Percentiles rank a stretch among this genome's conserved stretches.
These are phyloP conservation scores for Eragrostis tef DNA, from an alignment of 202 grass and related monocot genomes.

Conservation along the genomic window DNA sequence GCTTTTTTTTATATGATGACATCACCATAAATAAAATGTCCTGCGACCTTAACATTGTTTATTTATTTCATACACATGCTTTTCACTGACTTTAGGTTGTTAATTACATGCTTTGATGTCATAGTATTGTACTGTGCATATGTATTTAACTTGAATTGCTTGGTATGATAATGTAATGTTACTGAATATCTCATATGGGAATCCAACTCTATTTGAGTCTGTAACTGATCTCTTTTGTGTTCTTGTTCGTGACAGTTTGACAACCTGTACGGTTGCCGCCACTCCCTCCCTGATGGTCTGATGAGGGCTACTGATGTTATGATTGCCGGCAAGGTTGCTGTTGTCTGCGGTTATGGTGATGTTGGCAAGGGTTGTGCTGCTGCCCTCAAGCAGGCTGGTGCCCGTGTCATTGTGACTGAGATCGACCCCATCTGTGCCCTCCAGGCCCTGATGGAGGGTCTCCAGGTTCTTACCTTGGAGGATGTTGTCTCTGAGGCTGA, in stretches of 20 bases:
- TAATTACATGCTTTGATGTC: background rate
- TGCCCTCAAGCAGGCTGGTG: constrained; percentile 88
- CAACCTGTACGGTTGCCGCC: constrained; percentile 90
- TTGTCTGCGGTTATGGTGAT: constrained; percentile 94
- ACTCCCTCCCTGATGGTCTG: constrained; percentile 94
- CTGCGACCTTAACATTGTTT: background rate
- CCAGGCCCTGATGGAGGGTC: constrained; percentile 94
- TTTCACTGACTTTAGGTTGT: background rate
- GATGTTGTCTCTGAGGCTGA: constrained; percentile 82
- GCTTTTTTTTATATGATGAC: background rate
- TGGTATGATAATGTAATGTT: background rate
- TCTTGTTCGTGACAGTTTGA: constrained; percentile 57
- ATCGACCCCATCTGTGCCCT: constrained; percentile 98
- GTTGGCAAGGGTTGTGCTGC: constrained; percentile 96
- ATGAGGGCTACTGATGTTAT: constrained; percentile 97
- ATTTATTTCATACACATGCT: background rate
- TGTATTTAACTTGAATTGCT: background rate
- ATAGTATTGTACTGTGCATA: background rate
- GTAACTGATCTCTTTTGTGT: background rate
- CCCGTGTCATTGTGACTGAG: constrained; percentile 91
- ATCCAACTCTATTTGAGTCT: background rate
- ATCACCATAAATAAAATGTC: background rate
- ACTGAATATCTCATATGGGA: background rate
- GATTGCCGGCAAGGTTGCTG: constrained; percentile 91
- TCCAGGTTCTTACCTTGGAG: constrained; percentile 84